Conservation (phyloP, 31 red algal genomes). For the Odonthalia washingtoniensis region DNA sequence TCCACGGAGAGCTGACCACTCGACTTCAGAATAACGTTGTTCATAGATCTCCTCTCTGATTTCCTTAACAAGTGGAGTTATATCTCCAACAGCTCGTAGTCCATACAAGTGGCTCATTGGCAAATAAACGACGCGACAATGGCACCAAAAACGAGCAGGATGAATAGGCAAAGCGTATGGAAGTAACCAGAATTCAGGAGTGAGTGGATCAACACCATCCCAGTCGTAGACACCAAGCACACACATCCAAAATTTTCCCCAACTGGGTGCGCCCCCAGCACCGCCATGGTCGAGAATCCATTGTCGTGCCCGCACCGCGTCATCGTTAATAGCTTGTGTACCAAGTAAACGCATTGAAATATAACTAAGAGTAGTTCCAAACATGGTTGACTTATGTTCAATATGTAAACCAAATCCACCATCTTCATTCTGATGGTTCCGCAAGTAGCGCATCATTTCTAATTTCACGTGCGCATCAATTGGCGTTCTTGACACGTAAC, state of each 20-base stretch:
- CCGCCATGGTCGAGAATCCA: conserved; percentile 92
- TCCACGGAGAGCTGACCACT: conserved; percentile 78
- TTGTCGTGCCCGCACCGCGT: conserved; percentile 55
- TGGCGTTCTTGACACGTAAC: conserved; percentile 72
- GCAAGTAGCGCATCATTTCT: conserved; percentile 94
- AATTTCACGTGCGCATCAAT: conserved; percentile 28
- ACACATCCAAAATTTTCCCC: conserved; percentile 99
- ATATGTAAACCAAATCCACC: conserved; percentile 99
- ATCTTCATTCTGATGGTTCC: conserved; percentile 89
- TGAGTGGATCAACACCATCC: conserved; percentile 94
- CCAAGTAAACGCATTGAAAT: conserved; percentile 92
- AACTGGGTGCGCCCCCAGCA: conserved; percentile 87
- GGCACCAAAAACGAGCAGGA: conserved; percentile 96
- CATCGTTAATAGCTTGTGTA: conserved; percentile 58
- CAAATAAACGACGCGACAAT: conserved; percentile 95
- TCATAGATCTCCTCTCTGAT: conserved; percentile 90
- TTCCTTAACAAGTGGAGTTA: conserved; percentile 62
- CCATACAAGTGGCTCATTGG: conserved; percentile 99
- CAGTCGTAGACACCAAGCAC: conserved; percentile 92
- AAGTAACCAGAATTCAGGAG: conserved; percentile 98
- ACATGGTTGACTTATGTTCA: conserved; percentile 93
- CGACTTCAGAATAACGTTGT: conserved; percentile 68
- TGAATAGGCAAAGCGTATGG: conserved; percentile 92
- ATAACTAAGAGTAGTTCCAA: conserved; percentile 89
- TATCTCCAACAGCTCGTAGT: conserved; percentile 68